Base-by-base conservation (phyloP, 2,329 filamentous ascomycete genomes). In the Teratosphaeriaceae sp. region DNA sequence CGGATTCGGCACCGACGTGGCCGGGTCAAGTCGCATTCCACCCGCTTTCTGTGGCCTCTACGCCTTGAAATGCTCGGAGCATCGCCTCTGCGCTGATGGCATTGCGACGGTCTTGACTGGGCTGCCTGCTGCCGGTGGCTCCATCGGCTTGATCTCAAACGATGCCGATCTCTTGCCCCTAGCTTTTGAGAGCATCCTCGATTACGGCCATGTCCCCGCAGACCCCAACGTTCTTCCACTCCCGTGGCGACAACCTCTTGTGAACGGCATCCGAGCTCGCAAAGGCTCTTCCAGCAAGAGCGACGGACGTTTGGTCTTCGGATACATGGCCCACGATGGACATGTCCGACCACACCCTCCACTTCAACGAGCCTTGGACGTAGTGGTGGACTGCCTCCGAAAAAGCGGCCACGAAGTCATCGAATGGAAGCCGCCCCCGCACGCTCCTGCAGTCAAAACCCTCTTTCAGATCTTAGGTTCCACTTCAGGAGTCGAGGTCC, bases 291-390 rank as follows among this genome's bases (percentile, higher is more conserved):
- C 22, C n/a, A 31, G 27, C n/a, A 13, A 31, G 15, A 15, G 22
- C 11, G 30, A 34, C 24, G 51, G 50, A 2, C 53, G 42, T 29
- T 48, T 56, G 11, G 45, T 49, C 3, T 52, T 56, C 38, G 53
- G 44, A 7, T 9, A 54, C 9, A 36, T 55, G 37, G 23, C 20
- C 13, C 40, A 33, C 22, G 78, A 81, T 45, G 74, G 71, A 0
- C 68, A 80, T 8, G 76, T 81, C 0, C 70, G 66, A 47, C 75
- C 75, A 1, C 76, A 79, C 50, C 78, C 78, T 0, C 77, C 77
- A 1, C 66, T 80, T 35, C 63, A 63, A 1, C 62, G 79, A 36
- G 79, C 78, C 1, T 52, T 84, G 26, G 64, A 66, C 42, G 69
- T 76, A 48, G 52, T 47, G 19, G 45, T 42, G 21, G 21, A 51